These are phyloP conservation scores for Globisporangium cylindrosporum DNA, from an alignment of 352 stramenopile species.

Conservation along the genomic window DNA sequence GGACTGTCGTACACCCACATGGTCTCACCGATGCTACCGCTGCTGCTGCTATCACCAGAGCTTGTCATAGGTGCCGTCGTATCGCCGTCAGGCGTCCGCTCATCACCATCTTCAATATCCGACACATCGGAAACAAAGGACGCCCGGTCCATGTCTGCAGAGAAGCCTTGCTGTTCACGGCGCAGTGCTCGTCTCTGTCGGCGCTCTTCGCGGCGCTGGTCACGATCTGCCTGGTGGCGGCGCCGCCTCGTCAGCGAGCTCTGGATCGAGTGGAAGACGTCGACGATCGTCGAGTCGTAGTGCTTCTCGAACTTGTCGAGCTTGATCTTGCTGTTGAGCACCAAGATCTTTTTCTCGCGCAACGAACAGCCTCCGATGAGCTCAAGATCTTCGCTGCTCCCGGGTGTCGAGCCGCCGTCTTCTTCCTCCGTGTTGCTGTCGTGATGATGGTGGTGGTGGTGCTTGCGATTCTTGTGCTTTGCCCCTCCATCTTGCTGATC, in stretches of 20 bases:
- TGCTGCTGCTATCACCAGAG: constrained; percentile 30
- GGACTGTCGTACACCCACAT: constrained; percentile 57
- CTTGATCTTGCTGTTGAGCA: constrained; percentile 48
- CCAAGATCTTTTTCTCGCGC: constrained; percentile 57
- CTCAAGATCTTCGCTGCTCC: not conserved
- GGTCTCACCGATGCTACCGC: constrained; percentile 35
- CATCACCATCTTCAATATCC: constrained; percentile 10
- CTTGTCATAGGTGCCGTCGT: constrained; percentile 23
- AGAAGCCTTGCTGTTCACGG: not conserved
- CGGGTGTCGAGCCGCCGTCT: not conserved
- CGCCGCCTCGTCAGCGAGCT: constrained; percentile 24
- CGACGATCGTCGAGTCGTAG: constrained; percentile 59
- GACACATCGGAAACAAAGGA: not conserved
- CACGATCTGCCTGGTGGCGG: constrained; percentile 10
- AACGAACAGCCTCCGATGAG: constrained; percentile 28
- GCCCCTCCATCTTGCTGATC: not conserved
- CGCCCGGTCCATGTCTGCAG: not conserved
- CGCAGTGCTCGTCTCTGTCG: not conserved
- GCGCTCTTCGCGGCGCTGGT: constrained; percentile 1
- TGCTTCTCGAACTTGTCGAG: constrained; percentile 55
- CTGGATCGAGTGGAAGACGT: constrained; percentile 51
- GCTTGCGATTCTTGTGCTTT: not conserved
- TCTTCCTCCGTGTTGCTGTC: constrained; percentile 17
- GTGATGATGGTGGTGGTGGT: not conserved
- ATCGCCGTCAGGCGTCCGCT: constrained; percentile 18